Percentiles rank a stretch among this genome's conserved stretches.
Conservation (phyloP, 1,139 yeast genomes). For the Kodamaea sp. region DNA sequence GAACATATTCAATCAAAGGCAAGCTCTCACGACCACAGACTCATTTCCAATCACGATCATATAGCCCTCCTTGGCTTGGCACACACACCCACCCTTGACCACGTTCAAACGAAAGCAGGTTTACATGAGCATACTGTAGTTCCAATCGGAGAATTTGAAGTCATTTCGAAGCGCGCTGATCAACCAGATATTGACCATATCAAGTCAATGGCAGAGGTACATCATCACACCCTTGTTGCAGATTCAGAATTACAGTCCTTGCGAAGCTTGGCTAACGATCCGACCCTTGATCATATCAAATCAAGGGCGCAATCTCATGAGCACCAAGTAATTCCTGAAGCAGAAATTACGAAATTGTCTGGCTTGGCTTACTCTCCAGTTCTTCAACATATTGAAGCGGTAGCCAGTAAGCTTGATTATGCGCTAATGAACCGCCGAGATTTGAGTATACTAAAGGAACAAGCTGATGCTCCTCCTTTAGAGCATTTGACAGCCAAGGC, state of each 20-base stretch:
- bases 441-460: slow-evolving; percentile 12
- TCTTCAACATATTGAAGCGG: slow-evolving; percentile 21
- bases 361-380: slow-evolving; percentile 20
- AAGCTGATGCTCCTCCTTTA: slow-evolving; percentile 15
- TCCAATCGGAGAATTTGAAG: slow-evolving; percentile 15
- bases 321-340: slow-evolving; percentile 1
- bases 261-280: slow-evolving; percentile 13
- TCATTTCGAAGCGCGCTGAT: slow-evolving; percentile 5
- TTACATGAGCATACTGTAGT: slow-evolving; percentile 23
- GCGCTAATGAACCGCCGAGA: slow-evolving; percentile 10
- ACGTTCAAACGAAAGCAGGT: slow-evolving; percentile 16
- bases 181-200: slow-evolving; percentile 30
- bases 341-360: slow-evolving; percentile 17
- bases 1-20: slow-evolving; percentile 21
- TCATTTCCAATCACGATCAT: slow-evolving; percentile 6
- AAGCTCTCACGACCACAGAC: slow-evolving; percentile 10
- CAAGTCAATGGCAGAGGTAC: slow-evolving; percentile 13
- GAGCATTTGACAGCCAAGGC: slow-evolving; percentile 24
- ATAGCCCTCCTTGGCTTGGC: slow-evolving; percentile 1
- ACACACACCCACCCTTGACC: slow-evolving; percentile 15
- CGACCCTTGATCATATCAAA: slow-evolving; percentile 15
- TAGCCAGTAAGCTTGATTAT: slow-evolving; percentile 5
- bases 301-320: slow-evolving; percentile 10
- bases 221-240: slow-evolving; percentile 20
- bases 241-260: slow-evolving; percentile 15